Conservation (phyloP, 2,329 filamentous ascomycete genomes). For the Neoscytalidium dimidiatum region DNA sequence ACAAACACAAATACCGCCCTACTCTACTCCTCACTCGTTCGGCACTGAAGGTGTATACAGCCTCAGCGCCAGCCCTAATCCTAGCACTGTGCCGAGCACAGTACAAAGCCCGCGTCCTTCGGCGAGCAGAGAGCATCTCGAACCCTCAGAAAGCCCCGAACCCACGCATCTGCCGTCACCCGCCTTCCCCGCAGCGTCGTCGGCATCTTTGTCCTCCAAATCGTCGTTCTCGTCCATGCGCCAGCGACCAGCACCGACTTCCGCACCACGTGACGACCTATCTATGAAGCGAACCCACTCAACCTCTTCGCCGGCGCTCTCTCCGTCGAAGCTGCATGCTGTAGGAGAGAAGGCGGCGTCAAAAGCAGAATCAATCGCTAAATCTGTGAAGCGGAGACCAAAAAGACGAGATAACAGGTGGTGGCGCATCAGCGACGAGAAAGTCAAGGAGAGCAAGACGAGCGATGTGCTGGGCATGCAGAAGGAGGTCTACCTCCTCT, state of each 20-base stretch:
- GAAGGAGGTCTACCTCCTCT: slow-evolving; percentile 91
- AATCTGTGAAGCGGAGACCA: slow-evolving; percentile 49
- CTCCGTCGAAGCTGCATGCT: slow-evolving; percentile 2
- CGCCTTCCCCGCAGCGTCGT: not conserved
- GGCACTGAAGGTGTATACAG: slow-evolving; percentile 71
- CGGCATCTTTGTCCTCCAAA: slow-evolving; percentile 6
- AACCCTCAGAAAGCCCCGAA: not conserved
- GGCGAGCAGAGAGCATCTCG: slow-evolving; percentile 31
- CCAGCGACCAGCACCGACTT: slow-evolving; percentile 1
- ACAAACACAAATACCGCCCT: slow-evolving; percentile 77
- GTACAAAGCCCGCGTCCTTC: slow-evolving; percentile 27
- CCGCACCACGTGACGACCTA: slow-evolving; percentile 17
- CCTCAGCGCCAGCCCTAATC: slow-evolving; percentile 52
- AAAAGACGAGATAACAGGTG: slow-evolving; percentile 72
- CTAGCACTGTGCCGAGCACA: slow-evolving; percentile 48
- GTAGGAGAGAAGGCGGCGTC: slow-evolving; percentile 25
- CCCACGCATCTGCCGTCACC: slow-evolving; percentile 3
- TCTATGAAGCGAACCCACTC: slow-evolving; percentile 20
- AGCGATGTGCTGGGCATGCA: slow-evolving; percentile 91
- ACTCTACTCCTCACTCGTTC: slow-evolving; percentile 79
- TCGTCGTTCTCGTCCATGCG: slow-evolving; percentile 16
- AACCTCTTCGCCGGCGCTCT: not conserved
- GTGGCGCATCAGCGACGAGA: slow-evolving; percentile 99
- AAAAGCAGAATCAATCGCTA: slow-evolving; percentile 48
- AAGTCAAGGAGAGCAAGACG: slow-evolving; percentile 92